Base-by-base conservation (phyloP, 2,329 filamentous ascomycete genomes). In the Colletotrichum siamense region DNA sequence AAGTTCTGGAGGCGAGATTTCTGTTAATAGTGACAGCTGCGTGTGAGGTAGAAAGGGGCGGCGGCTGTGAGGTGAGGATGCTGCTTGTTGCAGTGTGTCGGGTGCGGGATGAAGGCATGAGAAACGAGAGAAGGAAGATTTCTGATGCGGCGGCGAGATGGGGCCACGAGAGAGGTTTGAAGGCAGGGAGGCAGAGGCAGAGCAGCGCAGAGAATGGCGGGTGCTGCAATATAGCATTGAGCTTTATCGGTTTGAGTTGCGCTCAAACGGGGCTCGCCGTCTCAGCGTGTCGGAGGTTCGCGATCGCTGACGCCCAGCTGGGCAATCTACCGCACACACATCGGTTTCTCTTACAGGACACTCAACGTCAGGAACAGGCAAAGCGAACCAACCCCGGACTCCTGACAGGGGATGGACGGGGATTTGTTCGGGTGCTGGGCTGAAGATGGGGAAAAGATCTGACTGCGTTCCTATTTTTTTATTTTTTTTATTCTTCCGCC, bases 211-310 rank as follows among this genome's bases (percentile, higher is more conserved):
- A 32, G 28, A n/a, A 9, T 39, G 39, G 59, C 55, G 73, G 73
- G 24, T 59, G 55, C 22, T 44, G 34, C 69, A 66, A 73, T 57
- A 68, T 69, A 73, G 74, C 74, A 76, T 76, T 76, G 74, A 76
- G 70, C 70, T 65, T 34, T 69, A 76, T 65, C 70, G 57, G 70
- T 76, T 76, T 76, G 70, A 74, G 74, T 76, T 76, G 70, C 34
- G 71, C 74, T 76, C 74, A 76, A 76, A 76, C 70, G 70, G 71
- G 64, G 74, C 18, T 76, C 49, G 59, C 59, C 70, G 74, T 76
- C 74, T 76, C 74, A 76, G 70, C 70, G 64, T 73, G 72, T 76
- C 73, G 64, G 74, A 76, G 64, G 74, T 76, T 73, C 66, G 65
- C n/a, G 68, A 70, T 63, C 34, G 68, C 57, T 62, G 57, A 16